A percentile compares a stretch with the other conserved stretches of the same genome.
phyloP scores from a whole-genome alignment of 2,329 filamentous ascomycete species.

The Colletotrichum sojae region DNA sequence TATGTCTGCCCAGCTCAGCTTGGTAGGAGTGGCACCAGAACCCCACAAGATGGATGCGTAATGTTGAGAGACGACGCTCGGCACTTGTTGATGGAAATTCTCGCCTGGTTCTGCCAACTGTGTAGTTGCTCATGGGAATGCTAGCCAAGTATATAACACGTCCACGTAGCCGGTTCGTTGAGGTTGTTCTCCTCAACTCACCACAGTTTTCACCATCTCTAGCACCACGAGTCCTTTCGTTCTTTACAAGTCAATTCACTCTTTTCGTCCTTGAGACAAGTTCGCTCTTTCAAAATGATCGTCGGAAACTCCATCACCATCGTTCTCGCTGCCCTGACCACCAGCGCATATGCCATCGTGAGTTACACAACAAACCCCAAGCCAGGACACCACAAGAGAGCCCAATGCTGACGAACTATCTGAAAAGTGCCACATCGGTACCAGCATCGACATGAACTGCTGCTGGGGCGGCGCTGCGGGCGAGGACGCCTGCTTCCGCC shows the following conservation, averaged over 20 bases:
- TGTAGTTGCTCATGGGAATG: too few species aligned
- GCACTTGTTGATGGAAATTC: too few species aligned
- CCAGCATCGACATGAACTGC: slow-evolving; percentile 17
- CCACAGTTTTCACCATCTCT: too few species aligned
- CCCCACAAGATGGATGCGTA: too few species aligned
- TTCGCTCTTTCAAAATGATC: slow-evolving; percentile 1
- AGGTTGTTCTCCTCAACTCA: too few species aligned
- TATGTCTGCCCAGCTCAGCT: too few species aligned
- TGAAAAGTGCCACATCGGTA: neutral
- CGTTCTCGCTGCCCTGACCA: neutral
- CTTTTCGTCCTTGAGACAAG: neutral
- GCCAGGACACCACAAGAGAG: neutral
- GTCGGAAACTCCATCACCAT: neutral
- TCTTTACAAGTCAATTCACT: neutral
- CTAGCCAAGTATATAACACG: too few species aligned
- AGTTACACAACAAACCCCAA: neutral
- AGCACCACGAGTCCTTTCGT: too few species aligned
- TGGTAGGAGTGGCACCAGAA: too few species aligned
- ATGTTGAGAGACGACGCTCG: too few species aligned
- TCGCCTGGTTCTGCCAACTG: too few species aligned
- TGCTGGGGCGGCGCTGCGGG: slow-evolving; percentile 7
- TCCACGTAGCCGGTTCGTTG: too few species aligned
- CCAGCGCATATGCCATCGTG: slow-evolving; percentile 5
- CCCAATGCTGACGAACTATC: neutral
- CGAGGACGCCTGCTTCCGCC: slow-evolving; percentile 9